Conservation (phyloP, 2,329 filamentous ascomycete species). For the Neopestalotiopsis clavispora region DNA sequence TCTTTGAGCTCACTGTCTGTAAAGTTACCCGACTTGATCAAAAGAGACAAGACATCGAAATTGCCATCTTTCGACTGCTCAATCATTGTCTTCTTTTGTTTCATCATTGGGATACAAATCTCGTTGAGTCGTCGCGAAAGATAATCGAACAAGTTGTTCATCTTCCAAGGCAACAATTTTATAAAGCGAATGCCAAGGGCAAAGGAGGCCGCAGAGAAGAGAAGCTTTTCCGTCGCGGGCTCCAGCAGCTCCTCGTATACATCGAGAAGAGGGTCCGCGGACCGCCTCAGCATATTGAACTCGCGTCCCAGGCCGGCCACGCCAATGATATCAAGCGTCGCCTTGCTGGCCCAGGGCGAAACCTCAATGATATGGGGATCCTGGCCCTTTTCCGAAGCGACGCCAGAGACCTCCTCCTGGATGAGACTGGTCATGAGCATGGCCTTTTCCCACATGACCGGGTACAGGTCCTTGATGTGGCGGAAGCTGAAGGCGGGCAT, state of each 20-base stretch:
- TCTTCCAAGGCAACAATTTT: slow-evolving; percentile 47
- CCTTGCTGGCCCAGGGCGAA: slow-evolving; percentile 54
- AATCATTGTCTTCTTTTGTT: slow-evolving; percentile 54
- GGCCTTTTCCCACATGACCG: slow-evolving; percentile 69
- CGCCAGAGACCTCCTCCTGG: slow-evolving; percentile 36
- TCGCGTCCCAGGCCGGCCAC: slow-evolving; percentile 61
- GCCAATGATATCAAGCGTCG: slow-evolving; percentile 65
- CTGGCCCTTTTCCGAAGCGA: background rate
- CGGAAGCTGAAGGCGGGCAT: slow-evolving; percentile 71
- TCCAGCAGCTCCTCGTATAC: slow-evolving; percentile 50
- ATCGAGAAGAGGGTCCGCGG: slow-evolving; percentile 46
- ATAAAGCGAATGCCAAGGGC: slow-evolving; percentile 43
- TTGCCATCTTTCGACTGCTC: slow-evolving; percentile 36
- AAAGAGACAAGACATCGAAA: slow-evolving; percentile 67
- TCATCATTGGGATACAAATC: slow-evolving; percentile 51
- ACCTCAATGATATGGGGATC: slow-evolving; percentile 42
- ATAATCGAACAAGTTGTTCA: slow-evolving; percentile 45
- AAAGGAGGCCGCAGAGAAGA: slow-evolving; percentile 46
- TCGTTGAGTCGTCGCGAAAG: slow-evolving; percentile 40
- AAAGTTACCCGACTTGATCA: slow-evolving; percentile 57
- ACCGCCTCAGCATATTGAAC: slow-evolving; percentile 48
- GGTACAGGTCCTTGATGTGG: slow-evolving; percentile 72
- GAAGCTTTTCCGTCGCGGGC: slow-evolving; percentile 39
- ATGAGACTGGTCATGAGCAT: slow-evolving; percentile 39
- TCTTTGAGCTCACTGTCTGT: slow-evolving; percentile 57